These are phyloP conservation scores for Nannochloris sp. DNA, from an alignment of 139 green algal species.

Conservation along the genomic window DNA sequence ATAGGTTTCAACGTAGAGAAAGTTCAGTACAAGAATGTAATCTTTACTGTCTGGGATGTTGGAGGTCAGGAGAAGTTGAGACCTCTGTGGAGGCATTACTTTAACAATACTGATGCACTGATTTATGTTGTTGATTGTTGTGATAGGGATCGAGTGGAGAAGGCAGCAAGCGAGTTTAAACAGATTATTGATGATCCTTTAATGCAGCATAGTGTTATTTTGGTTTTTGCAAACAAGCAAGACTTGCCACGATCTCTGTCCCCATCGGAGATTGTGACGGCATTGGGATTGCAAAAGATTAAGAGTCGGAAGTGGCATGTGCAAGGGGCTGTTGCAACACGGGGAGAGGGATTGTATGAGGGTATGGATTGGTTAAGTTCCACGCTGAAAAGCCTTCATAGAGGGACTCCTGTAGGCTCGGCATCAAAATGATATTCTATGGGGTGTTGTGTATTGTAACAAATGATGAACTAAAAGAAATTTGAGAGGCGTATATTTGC, in stretches of 20 bases:
- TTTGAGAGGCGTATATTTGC: slow-evolving; percentile 36
- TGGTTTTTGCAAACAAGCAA: slow-evolving; percentile 99
- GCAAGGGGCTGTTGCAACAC: slow-evolving; percentile 69
- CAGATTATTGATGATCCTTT: slow-evolving; percentile 85
- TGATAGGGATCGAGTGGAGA: slow-evolving; percentile 81
- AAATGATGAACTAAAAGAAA: slow-evolving; percentile 31
- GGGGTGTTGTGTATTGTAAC: neutral
- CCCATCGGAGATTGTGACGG: slow-evolving; percentile 76
- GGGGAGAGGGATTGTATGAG: slow-evolving; percentile 91
- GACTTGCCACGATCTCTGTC: slow-evolving; percentile 54
- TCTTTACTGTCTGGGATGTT: slow-evolving; percentile 96
- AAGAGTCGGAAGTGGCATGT: slow-evolving; percentile 80
- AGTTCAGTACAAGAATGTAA: slow-evolving; percentile 90
- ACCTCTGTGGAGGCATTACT: slow-evolving; percentile 90
- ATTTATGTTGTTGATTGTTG: slow-evolving; percentile 98
- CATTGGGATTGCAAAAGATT: slow-evolving; percentile 72
- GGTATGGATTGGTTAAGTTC: slow-evolving; percentile 78
- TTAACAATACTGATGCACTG: slow-evolving; percentile 89
- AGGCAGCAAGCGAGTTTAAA: slow-evolving; percentile 78
- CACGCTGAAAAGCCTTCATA: slow-evolving; percentile 19
- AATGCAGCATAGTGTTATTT: slow-evolving; percentile 85
- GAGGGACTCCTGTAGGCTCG: slow-evolving; percentile 1
- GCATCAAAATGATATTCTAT: neutral
- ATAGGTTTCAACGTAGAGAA: slow-evolving; percentile 97
- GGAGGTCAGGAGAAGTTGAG: slow-evolving; percentile 93